Evolutionary conservation across 306 rosid species (phyloP), one percentile per base, ranked within the genome.

Genomic region (Alnus glutinosa): DNA sequence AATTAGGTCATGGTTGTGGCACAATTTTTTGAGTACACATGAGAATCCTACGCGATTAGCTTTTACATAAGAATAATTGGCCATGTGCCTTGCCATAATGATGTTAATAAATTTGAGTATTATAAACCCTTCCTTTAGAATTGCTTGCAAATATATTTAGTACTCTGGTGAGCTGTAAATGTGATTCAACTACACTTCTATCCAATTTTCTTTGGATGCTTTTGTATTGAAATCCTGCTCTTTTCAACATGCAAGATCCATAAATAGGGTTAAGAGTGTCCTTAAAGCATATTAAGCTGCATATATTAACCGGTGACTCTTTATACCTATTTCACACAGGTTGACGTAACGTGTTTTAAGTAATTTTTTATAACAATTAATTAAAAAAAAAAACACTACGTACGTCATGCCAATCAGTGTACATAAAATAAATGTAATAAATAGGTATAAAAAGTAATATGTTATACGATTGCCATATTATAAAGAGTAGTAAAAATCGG

Each of bases 41-140:
- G 59, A 80, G 75, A 79, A 81, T 66, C 84, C 57, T 64, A 70
- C 70, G 83, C 80, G 81, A 74, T 83, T 50, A 51, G 62, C 81
- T 55, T 51, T 77, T 46, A 49, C 50, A 78, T 39, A 49, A 70
- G 80, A 83, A 80, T 87, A 74, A 74, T 15, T 59, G 61, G 75
- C 84, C 92, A 89, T 82, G 95, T 85, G 92, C 87, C 76, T 32
- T 37, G 80, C 84, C 62, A 86, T 86, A 44, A 90, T 82, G 70
- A 72, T 85, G 54, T 51, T 28, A 77, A 75, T 80, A 73, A 77
- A 79, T 82, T 76, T 55, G 44, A 70, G 49, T 36, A 76, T 72
- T 77, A 75, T 12, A 36, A 73, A 50, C 61, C 49, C 57, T 37
- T 70, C 64, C 73, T 70, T 71, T 64, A 4, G 55, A 59, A 62